Base-by-base conservation (phyloP, 192 early-diverging fungal species). In the Spizellomyces sp. region DNA sequence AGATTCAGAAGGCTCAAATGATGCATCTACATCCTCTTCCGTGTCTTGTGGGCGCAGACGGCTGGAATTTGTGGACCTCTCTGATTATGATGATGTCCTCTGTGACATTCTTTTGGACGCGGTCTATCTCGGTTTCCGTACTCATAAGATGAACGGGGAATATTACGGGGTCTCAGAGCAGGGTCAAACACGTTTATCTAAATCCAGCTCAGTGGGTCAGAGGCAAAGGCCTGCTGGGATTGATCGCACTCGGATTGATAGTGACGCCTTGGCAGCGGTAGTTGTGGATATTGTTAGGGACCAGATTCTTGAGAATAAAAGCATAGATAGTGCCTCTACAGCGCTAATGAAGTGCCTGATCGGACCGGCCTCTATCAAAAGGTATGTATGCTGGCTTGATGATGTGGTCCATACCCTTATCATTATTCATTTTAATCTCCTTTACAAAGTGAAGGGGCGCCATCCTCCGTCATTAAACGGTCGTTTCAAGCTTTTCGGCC, bases 131-230 rank as follows among this genome's bases (percentile, higher is more conserved):
- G 76, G 76, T 5, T 83, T 80, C 71, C 59, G 21, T 5, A 82
- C 84, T 1, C 84, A 86, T 64, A 86, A 86, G 72, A 83, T 83
- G 80, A 83, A 81, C 58, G 57, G 41, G 17, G 58, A 55, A 47
- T 79, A 73, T 64, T 70, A 67, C 58, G 59, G 17, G 17, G 17
- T 15, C 59, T 6, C 36, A 9, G 14, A 41, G 12, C 14, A 54
- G 50, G 50, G 50, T n/a, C 12, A 54, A 0, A 2, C 50, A 54
- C 14, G 14, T 54, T 6, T 41, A 61, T 42, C 59, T 15, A 42
- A 17, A 15, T 61, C 59, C 15, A 0, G 14, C 59, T 4, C 17
- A 5, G 17, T 7, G 15, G 59, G 17, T 5, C 36, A 14, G 14
- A 61, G 59, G 59, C 36, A 15, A 15, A 4, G 42, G 15, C 42